Evolutionary conservation across 225 moss, liverwort and hornwort species (phyloP).

Genomic region (Physcomitrium patens): DNA sequence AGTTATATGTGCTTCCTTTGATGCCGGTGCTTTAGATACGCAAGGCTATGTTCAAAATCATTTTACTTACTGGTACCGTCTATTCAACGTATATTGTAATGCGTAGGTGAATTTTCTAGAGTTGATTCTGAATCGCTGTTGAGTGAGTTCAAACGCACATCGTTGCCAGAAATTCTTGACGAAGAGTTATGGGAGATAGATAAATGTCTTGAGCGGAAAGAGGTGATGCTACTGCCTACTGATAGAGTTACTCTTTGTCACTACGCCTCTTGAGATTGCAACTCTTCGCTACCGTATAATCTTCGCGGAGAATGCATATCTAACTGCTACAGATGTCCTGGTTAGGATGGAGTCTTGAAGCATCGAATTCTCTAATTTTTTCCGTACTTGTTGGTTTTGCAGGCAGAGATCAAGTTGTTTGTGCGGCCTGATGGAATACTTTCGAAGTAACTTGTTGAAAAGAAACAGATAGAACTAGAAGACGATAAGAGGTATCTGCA

Average conservation of each 20-base stretch:
- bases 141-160: conserved; percentile 56
- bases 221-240: conserved; percentile 40
- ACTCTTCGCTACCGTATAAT: too few relatives aligned
- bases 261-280: too few relatives aligned
- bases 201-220: conserved; percentile 73
- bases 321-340: not conserved
- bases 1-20: conserved; percentile 2
- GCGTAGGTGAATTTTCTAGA: conserved; percentile 40
- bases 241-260: not conserved
- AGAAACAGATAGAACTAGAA: conserved; percentile 72
- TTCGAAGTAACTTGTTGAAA: conserved; percentile 70
- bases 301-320: not conserved
- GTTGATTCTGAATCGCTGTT: conserved; percentile 62
- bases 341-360: not conserved
- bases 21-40: conserved; percentile 3
- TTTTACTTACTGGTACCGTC: not conserved
- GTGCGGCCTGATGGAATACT: conserved; percentile 57
- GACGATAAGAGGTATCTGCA: conserved; percentile 77
- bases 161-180: conserved; percentile 61
- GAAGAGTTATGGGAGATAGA: conserved; percentile 70
- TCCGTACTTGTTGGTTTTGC: conserved; percentile 16
- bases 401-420: conserved; percentile 81
- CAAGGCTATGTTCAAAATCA: not conserved
- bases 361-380: not conserved
- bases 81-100: not conserved